phyloP scores from a whole-genome alignment of 2,329 filamentous ascomycete species.

The Talaromyces islandicus region DNA sequence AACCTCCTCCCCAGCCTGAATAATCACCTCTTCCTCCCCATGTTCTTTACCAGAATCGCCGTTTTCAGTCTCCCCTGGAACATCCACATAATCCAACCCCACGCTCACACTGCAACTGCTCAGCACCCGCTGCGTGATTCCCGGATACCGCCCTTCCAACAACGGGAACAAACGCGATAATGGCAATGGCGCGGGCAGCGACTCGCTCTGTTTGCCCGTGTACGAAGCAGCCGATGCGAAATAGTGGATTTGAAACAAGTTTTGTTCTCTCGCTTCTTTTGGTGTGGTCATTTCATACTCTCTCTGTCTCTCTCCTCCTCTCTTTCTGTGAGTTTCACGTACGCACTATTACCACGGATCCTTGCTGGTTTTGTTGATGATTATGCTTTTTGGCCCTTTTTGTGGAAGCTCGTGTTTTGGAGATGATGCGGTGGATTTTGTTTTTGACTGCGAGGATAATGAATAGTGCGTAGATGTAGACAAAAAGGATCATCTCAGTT shows the following conservation, averaged over 20 bases:
- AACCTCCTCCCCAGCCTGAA: constrained; percentile 36
- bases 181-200: constrained; percentile 35
- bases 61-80: constrained; percentile 10
- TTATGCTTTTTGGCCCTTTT: not conserved
- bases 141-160: constrained; percentile 37
- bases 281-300: not conserved
- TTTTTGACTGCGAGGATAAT: not conserved
- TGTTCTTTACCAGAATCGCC: constrained; percentile 11
- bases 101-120: constrained; percentile 37
- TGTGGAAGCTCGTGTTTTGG: not conserved
- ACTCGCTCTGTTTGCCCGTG: constrained; percentile 34
- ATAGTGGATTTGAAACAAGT: constrained; percentile 43
- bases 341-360: not conserved
- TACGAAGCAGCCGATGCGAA: constrained; percentile 40
- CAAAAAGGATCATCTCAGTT: not conserved
- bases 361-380: not conserved
- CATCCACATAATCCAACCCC: constrained; percentile 40
- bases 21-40: constrained; percentile 19
- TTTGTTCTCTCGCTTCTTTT: not conserved
- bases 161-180: constrained; percentile 30
- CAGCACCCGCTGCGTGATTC: constrained; percentile 34
- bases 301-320: not conserved
- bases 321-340: not conserved
- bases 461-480: not conserved
- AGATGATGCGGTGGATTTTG: not conserved